phyloP scores from a whole-genome alignment of 129 eudicot genomes.

The Mikania micrantha region DNA sequence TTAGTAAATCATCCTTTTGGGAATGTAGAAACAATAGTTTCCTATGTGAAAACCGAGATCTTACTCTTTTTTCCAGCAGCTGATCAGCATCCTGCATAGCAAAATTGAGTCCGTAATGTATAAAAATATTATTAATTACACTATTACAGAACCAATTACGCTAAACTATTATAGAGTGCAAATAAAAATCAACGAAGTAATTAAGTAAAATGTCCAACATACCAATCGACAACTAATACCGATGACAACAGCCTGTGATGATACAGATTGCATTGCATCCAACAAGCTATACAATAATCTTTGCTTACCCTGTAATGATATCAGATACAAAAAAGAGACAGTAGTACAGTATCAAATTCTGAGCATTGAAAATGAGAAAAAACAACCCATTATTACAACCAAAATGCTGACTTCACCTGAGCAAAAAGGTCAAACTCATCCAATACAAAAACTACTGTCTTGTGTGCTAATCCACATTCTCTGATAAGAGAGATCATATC shows the following conservation, averaged over 20 bases:
- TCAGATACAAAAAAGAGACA: neutral
- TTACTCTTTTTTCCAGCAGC: slow-evolving; percentile 88
- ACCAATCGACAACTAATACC: slow-evolving; percentile 95
- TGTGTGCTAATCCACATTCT: slow-evolving; percentile 99
- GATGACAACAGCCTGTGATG: slow-evolving; percentile 88
- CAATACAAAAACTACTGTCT: slow-evolving; percentile 73
- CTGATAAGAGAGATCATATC: slow-evolving; percentile 30
- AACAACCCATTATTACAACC: neutral
- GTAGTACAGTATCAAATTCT: neutral
- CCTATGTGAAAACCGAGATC: slow-evolving; percentile 94
- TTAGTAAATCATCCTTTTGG: slow-evolving; percentile 61
- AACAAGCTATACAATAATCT: slow-evolving; percentile 75
- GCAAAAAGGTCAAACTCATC: slow-evolving; percentile 94
- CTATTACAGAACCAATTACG: neutral
- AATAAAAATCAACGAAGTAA: neutral
- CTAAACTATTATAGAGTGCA: neutral
- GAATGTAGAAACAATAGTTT: slow-evolving; percentile 90
- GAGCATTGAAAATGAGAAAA: neutral
- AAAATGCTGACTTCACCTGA: slow-evolving; percentile 43
- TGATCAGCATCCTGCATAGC: slow-evolving; percentile 93
- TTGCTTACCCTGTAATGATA: slow-evolving; percentile 67
- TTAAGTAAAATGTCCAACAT: slow-evolving; percentile 17
- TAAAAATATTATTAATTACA: neutral
- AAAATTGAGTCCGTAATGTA: neutral
- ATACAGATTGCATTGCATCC: slow-evolving; percentile 96